A percentile compares a stretch with the other conserved stretches of the same genome.
phyloP scores from a whole-genome alignment of 352 stramenopile genomes.

The Globisporangium apiculatum region DNA sequence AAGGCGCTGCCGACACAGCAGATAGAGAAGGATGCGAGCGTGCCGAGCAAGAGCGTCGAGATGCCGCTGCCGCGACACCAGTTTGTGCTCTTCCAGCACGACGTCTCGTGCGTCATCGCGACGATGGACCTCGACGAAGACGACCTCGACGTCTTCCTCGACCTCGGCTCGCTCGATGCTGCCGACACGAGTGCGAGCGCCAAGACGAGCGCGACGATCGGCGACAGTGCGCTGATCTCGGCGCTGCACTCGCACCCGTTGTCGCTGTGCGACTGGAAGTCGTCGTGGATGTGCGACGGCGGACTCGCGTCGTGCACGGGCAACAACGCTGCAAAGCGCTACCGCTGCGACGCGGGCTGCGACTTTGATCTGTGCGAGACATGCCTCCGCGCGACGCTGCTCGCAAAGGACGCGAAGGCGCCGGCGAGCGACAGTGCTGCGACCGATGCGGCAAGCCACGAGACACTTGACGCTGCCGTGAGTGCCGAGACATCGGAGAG shows the following conservation, averaged over 20 bases:
- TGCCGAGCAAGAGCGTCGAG: slow-evolving; percentile 6
- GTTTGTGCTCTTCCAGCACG: slow-evolving; percentile 57
- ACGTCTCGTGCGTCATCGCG: slow-evolving; percentile 35
- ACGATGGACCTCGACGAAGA: slow-evolving; percentile 44
- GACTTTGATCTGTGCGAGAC: slow-evolving; percentile 73
- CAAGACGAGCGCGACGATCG: slow-evolving; percentile 8
- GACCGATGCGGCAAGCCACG: neutral
- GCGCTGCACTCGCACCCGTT: slow-evolving; percentile 52
- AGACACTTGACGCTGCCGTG: neutral
- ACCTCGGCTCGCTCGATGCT: slow-evolving; percentile 21
- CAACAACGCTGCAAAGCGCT: slow-evolving; percentile 45
- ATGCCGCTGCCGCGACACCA: slow-evolving; percentile 35
- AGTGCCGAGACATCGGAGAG: neutral
- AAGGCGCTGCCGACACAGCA: slow-evolving; percentile 37
- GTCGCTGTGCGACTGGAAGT: slow-evolving; percentile 33
- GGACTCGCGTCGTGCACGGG: slow-evolving; percentile 43
- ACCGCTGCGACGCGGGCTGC: slow-evolving; percentile 55
- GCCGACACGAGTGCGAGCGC: slow-evolving; percentile 5
- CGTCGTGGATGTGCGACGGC: slow-evolving; percentile 74
- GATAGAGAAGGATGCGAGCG: slow-evolving; percentile 12
- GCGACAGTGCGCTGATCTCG: slow-evolving; percentile 23
- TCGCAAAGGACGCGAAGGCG: slow-evolving; percentile 14
- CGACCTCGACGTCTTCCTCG: slow-evolving; percentile 51
- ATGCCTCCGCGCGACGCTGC: slow-evolving; percentile 39
- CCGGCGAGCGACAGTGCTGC: slow-evolving; percentile 1